These are phyloP conservation scores for Aurantiochytrium sp. DNA, from an alignment of 108 stramenopile species.

Conservation along the genomic window DNA sequence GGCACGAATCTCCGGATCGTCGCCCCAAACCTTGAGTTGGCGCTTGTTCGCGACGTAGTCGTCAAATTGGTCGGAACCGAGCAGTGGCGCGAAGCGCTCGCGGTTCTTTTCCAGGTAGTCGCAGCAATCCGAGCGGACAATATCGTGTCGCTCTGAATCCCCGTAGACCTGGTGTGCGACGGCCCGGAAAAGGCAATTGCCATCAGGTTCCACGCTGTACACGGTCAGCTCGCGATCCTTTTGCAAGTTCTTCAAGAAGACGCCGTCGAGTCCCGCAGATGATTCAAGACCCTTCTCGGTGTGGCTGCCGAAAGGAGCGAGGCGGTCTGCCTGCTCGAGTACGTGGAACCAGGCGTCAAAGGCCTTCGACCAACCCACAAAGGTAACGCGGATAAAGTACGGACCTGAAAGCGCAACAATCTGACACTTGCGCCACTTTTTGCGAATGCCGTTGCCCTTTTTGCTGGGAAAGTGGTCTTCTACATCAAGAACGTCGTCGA, in stretches of 20 bases:
- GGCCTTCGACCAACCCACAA: background rate
- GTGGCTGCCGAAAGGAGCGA: background rate
- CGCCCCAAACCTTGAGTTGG: slow-evolving; percentile 61
- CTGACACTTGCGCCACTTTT: slow-evolving; percentile 1
- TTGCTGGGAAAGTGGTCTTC: background rate
- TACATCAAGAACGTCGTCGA: background rate
- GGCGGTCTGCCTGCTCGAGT: background rate
- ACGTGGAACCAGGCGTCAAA: slow-evolving; percentile 8
- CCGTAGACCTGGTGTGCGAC: slow-evolving; percentile 58
- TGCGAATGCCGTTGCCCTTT: no score
- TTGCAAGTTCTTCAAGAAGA: background rate
- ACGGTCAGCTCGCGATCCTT: slow-evolving; percentile 26
- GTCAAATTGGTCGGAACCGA: slow-evolving; percentile 15
- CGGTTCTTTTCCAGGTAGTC: slow-evolving; percentile 20
- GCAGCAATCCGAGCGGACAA: slow-evolving; percentile 32
- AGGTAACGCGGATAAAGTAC: background rate
- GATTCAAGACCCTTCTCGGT: background rate
- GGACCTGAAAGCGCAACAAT: background rate
- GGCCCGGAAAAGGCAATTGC: slow-evolving; percentile 53
- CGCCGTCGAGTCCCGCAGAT: background rate
- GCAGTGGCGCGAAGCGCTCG: background rate
- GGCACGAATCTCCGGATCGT: slow-evolving; percentile 93
- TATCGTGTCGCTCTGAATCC: slow-evolving; percentile 31
- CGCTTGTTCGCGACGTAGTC: slow-evolving; percentile 20
- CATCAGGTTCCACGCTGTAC: slow-evolving; percentile 37